Conservation (phyloP, 2,329 filamentous ascomycete genomes). For the Xylariomycetidae sp. region DNA sequence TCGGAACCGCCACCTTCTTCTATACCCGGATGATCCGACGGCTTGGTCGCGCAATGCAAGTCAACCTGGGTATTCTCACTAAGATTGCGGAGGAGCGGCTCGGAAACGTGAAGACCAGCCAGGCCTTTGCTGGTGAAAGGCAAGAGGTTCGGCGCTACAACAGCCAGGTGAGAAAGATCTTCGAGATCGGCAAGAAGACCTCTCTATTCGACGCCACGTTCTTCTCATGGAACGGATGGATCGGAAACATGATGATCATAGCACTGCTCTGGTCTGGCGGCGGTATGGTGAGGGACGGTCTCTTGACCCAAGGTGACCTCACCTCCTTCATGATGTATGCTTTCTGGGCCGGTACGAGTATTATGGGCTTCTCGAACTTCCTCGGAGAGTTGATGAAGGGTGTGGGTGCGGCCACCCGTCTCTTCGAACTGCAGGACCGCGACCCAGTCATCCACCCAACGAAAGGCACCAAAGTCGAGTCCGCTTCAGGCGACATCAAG, state of each 20-base stretch:
- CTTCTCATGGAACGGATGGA: conserved; percentile 79
- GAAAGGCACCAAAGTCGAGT: conserved; percentile 69
- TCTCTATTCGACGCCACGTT: conserved; percentile 86
- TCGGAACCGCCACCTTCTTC: conserved; percentile 84
- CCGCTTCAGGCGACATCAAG: conserved; percentile 80
- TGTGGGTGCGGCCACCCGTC: conserved; percentile 87
- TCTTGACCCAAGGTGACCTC: conserved; percentile 84
- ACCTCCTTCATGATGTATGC: conserved; percentile 99
- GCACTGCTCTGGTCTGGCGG: conserved; percentile 86
- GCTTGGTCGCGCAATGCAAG: conserved; percentile 86
- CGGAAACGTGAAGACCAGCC: conserved; percentile 92
- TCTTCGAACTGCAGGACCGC: conserved; percentile 94
- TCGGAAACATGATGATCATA: conserved; percentile 94
- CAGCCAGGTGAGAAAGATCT: conserved; percentile 84
- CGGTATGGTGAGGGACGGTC: conserved; percentile 77
- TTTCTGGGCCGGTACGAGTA: conserved; percentile 74
- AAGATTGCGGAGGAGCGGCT: conserved; percentile 98
- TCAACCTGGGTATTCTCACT: conserved; percentile 84
- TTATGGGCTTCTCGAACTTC: conserved; percentile 92
- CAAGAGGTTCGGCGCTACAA: conserved; percentile 91
- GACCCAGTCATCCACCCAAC: conserved; percentile 83
- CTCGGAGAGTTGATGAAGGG: conserved; percentile 99
- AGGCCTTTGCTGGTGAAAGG: conserved; percentile 90
- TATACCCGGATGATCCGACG: conserved; percentile 87
- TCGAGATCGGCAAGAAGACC: conserved; percentile 78